phyloP scores from a whole-genome alignment of 495 filamentous ascomycete species.

The Penicillium goetzii region DNA sequence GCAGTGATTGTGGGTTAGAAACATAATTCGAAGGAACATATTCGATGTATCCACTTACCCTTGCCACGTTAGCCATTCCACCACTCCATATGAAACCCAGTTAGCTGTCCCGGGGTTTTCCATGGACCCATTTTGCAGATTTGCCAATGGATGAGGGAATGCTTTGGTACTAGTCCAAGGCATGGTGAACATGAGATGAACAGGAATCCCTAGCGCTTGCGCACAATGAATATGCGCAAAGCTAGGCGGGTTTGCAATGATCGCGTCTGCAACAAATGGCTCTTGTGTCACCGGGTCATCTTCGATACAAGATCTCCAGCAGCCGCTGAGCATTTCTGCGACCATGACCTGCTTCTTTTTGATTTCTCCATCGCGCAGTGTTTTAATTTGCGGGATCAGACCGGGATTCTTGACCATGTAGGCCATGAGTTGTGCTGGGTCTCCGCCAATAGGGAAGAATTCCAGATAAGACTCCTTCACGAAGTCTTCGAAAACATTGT shows the following conservation, averaged over 20 bases:
- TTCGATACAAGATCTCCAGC: slow-evolving; percentile 42
- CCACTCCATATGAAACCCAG: slow-evolving; percentile 61
- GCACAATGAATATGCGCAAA: slow-evolving; percentile 71
- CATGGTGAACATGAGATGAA: slow-evolving; percentile 72
- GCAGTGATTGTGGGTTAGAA: slow-evolving; percentile 6
- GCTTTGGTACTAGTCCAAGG: slow-evolving; percentile 59
- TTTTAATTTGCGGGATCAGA: slow-evolving; percentile 46
- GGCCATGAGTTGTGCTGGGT: slow-evolving; percentile 63
- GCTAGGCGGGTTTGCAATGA: slow-evolving; percentile 69
- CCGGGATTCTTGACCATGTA: slow-evolving; percentile 56
- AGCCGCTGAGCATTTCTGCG: slow-evolving; percentile 57
- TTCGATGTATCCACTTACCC: slow-evolving; percentile 42
- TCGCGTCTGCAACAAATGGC: slow-evolving; percentile 67
- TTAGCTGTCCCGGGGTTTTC: slow-evolving; percentile 52
- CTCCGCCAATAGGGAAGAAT: slow-evolving; percentile 61
- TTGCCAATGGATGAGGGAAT: slow-evolving; percentile 62
- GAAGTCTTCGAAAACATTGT: slow-evolving; percentile 59
- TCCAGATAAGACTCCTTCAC: slow-evolving; percentile 54
- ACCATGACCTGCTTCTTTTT: slow-evolving; percentile 46
- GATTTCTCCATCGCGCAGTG: slow-evolving; percentile 46
- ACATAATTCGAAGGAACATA: slow-evolving; percentile 1
- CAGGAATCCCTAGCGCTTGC: slow-evolving; percentile 60
- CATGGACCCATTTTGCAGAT: slow-evolving; percentile 51
- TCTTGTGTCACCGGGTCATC: slow-evolving; percentile 19
- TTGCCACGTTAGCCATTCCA: slow-evolving; percentile 71